A percentile compares a stretch with the other conserved stretches of the same genome.
phyloP scores from a whole-genome alignment of 2,329 filamentous ascomycete species.

The Nothophoma quercina region DNA sequence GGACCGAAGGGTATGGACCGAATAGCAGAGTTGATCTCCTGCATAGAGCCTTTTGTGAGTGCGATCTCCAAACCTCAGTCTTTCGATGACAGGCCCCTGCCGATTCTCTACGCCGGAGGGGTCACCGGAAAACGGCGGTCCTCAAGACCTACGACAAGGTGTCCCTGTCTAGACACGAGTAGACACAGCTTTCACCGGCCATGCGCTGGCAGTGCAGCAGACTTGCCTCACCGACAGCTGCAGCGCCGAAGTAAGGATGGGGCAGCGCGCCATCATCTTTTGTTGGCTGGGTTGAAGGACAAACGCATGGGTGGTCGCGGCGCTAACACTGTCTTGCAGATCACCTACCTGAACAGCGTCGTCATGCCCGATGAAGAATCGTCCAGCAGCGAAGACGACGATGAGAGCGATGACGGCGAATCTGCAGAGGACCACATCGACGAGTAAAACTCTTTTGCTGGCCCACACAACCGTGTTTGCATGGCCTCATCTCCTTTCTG shows the following conservation, averaged over 20 bases:
- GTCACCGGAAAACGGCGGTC: constrained; percentile 5
- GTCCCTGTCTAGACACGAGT: constrained; percentile 26
- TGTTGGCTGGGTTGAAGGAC: constrained; percentile 18
- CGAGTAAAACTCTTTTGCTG: constrained; percentile 1
- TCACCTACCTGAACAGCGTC: constrained; percentile 59
- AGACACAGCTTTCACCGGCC: constrained; percentile 24
- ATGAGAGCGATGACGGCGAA: constrained; percentile 21
- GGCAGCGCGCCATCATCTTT: constrained; percentile 14
- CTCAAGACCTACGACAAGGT: constrained; percentile 18
- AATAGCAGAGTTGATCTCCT: constrained; percentile 69
- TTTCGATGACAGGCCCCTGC: not conserved
- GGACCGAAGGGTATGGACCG: constrained; percentile 68
- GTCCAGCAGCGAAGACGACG: constrained; percentile 41
- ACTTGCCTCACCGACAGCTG: constrained; percentile 32
- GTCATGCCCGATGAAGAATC: constrained; percentile 57
- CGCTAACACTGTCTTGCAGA: constrained; percentile 48
- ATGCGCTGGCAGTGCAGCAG: constrained; percentile 47
- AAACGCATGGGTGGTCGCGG: constrained; percentile 20
- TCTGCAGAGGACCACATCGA: constrained; percentile 22
- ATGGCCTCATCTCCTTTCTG: not conserved
- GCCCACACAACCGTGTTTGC: not conserved
- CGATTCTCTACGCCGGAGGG: not conserved
- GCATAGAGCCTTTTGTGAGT: constrained; percentile 83
- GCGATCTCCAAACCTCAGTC: constrained; percentile 1
- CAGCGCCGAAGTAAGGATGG: constrained; percentile 20